Base-by-base conservation (phyloP, 1,139 yeast genomes). In the Magnusiomyces magnusii region DNA sequence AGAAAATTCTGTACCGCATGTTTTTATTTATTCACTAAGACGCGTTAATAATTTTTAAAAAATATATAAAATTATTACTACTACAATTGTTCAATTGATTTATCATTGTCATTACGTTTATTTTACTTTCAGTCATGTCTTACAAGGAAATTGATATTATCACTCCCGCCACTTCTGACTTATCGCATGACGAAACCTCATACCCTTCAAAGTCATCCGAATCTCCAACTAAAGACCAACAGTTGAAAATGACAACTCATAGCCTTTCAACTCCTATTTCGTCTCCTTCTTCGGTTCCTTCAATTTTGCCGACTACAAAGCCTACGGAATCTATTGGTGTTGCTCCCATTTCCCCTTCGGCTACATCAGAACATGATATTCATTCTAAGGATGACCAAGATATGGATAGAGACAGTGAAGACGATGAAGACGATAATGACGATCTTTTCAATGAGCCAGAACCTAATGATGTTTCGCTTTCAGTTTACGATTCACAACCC, bases 231-330 rank as follows among this genome's bases (percentile, higher is more conserved):
- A 17, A 50, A 50, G 15, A 19, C 49, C 39, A 52, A 41, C 23
- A 24, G 7, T n/a, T n/a, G 9, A 5, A 41, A 52, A 52, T 52
- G 55, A 39, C 55, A 1, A 24, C 49, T 3, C 47, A 39, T 24
- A 52, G 23, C 24, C 31, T 54, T 15, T 54, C 56, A 13, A 47
- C 56, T 19, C 56, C 56, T n/a, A 44, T 54, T 24, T 36, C 56
- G 15, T 54, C 56, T 15, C 56, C 56, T 17, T 24, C 55, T n/a
- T 7, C 17, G 15, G 55, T 17, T n/a, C 24, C 24, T 24, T 19
- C 39, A 5, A 17, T 24, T 28, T 25, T 50, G 34, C n/a, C 53
- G 10, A 7, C 53, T 7, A 5, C 39, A 3, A 34, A 50, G n/a
- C 23, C 24, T 24, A 9, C 42, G 15, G 36, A 23, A 7, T 13